phyloP scores from a whole-genome alignment of 495 filamentous ascomycete genomes.

The Lepraria neglecta region DNA sequence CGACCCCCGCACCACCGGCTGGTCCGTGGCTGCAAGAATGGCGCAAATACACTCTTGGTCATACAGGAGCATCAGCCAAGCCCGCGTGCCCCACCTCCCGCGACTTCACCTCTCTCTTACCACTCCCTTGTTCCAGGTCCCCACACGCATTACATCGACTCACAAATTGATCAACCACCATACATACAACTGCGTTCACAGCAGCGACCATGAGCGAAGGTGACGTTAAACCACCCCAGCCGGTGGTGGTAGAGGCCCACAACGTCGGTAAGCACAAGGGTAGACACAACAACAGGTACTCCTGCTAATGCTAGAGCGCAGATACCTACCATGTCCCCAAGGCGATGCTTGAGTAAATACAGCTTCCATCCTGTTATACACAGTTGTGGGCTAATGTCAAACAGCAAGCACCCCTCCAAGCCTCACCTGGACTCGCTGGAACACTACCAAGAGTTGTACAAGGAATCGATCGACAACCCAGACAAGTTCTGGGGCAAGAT shows the following conservation, averaged over 20 bases:
- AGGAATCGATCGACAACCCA: conserved; percentile 89
- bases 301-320: conserved; percentile 9
- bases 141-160: too few relatives aligned
- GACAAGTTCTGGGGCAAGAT: conserved; percentile 82
- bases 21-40: too few relatives aligned
- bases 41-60: too few relatives aligned
- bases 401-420: conserved; percentile 61
- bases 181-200: too few relatives aligned
- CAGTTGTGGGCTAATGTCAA: conserved; percentile 1
- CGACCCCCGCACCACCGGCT: too few relatives aligned
- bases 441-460: conserved; percentile 88
- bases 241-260: conserved; percentile 27
- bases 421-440: conserved; percentile 66
- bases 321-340: conserved; percentile 29
- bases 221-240: conserved; percentile 20
- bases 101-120: too few relatives aligned
- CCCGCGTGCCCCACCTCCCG: too few relatives aligned
- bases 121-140: too few relatives aligned
- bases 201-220: conserved; percentile 27
- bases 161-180: too few relatives aligned
- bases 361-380: background rate
- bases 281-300: background rate
- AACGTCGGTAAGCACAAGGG: conserved; percentile 22
- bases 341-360: conserved; percentile 27
- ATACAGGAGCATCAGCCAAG: too few relatives aligned